Conservation (phyloP, 805 yeast species). For the Myxozyma kluyveri region DNA sequence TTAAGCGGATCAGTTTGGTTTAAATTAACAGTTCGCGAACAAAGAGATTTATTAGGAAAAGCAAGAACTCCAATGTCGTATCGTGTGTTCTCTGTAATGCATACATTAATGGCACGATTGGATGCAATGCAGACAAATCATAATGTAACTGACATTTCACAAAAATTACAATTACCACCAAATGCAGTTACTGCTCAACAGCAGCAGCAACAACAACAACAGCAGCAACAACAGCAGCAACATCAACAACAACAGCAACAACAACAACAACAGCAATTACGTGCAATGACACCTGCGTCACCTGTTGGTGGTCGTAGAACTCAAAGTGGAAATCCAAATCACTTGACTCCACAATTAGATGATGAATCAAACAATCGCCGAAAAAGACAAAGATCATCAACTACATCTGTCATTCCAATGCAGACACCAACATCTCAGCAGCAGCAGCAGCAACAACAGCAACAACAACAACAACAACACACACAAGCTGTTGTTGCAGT, state of each 20-base stretch:
- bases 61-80: conserved; percentile 26
- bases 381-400: conserved; percentile 14
- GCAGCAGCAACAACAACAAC: conserved; percentile 5
- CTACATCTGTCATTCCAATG: conserved; percentile 1
- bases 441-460: conserved; percentile 2
- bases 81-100: conserved; percentile 23
- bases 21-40: conserved; percentile 16
- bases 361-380: conserved; percentile 12
- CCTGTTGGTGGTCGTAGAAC: no score
- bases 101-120: conserved; percentile 19
- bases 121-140: conserved; percentile 6
- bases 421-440: conserved; percentile 2
- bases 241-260: conserved; percentile 31
- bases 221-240: conserved; percentile 7
- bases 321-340: no score
- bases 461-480: conserved; percentile 7
- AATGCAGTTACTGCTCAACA: conserved; percentile 1
- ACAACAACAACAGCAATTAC: neutral
- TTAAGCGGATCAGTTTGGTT: conserved; percentile 19
- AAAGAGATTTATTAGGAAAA: conserved; percentile 27
- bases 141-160: neutral
- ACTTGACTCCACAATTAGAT: conserved; percentile 3
- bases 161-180: conserved; percentile 5
- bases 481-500: conserved; percentile 4
- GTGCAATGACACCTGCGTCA: neutral